Evolutionary conservation across 176 grass and related monocot species (phyloP), one percentile per base, ranked within the genome.

Genomic region (Triticum aestivum): DNA sequence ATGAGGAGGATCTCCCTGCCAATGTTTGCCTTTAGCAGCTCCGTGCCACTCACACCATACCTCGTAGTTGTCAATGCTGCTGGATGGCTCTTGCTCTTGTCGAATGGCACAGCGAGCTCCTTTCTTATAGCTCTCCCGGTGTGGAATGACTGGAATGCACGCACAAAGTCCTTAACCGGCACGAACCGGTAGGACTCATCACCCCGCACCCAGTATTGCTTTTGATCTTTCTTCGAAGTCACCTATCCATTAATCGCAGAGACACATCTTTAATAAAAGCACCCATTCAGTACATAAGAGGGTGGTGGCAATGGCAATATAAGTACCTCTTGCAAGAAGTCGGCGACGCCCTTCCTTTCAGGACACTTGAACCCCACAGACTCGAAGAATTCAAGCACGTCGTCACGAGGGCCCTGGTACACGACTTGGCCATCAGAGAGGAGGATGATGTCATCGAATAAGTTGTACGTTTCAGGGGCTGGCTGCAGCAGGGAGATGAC

Each of bases 301-400:
- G n/a, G 70, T 61, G 14, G 69, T 35, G 44, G 37, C 59, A 17
- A 69, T 58, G 66, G 35, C 0, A 52, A 30, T 33, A 20, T 58
- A 71, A 62, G 17, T 89, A 95, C 93, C 74, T 98, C 96, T 91
- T 98, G 96, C 70, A 98, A 92, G 82, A 98, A 98, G 82, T 98
- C 93, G 1, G 96, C 96, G 21, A 91, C 82, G 4, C 96, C 93
- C 88, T 98, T 98, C 82, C 96, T 92, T 47, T 96, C 91, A 9
- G 96, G 96, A 73, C 96, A 96, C 69, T 77, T 98, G 85, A 98
- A 98, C 2, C 96, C 96, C 66, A 91, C 75, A 32, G 85, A 89
- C 66, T 96, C 90, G 1, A 98, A 98, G 87, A 98, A 98, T 44
- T 96, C 90, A 49, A 98, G 93, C 66, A 98, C 93, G 34, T 90